Base-by-base conservation (phyloP, 1,139 yeast genomes). In the Lodderomyces beijingensis region DNA sequence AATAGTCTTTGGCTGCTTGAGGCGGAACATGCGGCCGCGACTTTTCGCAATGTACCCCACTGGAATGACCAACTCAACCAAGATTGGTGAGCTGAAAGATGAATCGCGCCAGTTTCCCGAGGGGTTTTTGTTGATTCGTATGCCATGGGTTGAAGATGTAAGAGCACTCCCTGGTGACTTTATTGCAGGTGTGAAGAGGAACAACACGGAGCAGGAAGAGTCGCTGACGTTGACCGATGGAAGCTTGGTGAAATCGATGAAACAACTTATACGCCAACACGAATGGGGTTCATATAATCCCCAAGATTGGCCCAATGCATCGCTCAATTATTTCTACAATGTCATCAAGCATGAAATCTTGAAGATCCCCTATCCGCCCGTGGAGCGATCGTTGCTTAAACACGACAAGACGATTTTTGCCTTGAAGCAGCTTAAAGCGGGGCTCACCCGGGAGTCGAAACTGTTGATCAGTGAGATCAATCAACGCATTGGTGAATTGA, bases 71-170 rank as follows among this genome's bases (percentile, higher is more conserved):
- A 44, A 41, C 29, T 53, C 61, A 4, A 33, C 49, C 5, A 43
- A 41, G 30, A 9, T 13, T 20, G 3, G n/a, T 19, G 8, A 23
- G 14, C 33, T 14, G 13, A 8, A 14, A 10, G 15, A 6, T 14
- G 16, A 18, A n/a, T 17, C 11, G 13, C n/a, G n/a, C n/a, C 25
- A 30, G 13, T 63, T 65, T 41, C 82, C 83, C 0, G 76, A 79
- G 43, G 88, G 88, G 0, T 77, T 83, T 41, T 70, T 78, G 28
- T 53, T 83, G 34, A 58, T 76, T 11, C 60, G 67, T 31, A 39
- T 79, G n/a, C 89, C 91, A 0, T 79, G 74, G 66, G 50, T 74
- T 15, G 85, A 81, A 42, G 84, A 80, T 48, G 57, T 81, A 2
- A 55, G 91, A 35, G 50, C 65, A 23, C 54, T 77, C 6, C 89